Percentiles rank a stretch among this genome's conserved stretches.
phyloP scores from a whole-genome alignment of 345 rosid species.

The Acer yangbiense region DNA sequence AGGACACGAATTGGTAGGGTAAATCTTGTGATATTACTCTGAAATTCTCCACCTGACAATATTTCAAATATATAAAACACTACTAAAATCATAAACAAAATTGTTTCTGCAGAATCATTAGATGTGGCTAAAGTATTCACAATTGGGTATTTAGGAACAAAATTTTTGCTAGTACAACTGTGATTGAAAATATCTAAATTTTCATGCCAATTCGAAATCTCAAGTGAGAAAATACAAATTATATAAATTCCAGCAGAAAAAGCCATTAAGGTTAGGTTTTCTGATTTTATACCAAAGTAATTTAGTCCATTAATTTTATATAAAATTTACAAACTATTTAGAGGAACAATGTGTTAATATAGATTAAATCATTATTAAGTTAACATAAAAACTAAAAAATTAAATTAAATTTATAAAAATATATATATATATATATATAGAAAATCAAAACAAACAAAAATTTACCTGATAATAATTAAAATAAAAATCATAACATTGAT shows the following conservation, averaged over 20 bases:
- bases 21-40: slow-evolving; percentile 87
- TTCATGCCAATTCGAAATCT: too few species aligned
- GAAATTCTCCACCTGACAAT: slow-evolving; percentile 82
- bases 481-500: too few species aligned
- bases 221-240: too few species aligned
- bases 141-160: too few species aligned
- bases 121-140: background rate
- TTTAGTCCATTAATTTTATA: background rate
- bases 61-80: background rate
- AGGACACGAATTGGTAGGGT: slow-evolving; percentile 88
- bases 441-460: background rate
- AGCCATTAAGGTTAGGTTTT: too few species aligned
- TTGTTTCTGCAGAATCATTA: background rate
- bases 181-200: too few species aligned
- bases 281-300: too few species aligned
- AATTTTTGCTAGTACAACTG: background rate
- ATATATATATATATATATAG: too few species aligned
- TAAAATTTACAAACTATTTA: background rate
- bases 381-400: background rate
- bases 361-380: background rate
- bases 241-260: too few species aligned
- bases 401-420: background rate
- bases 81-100: background rate
- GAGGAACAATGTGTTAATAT: background rate
- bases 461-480: too few species aligned